Conservation (phyloP, 805 yeast species). For the Saccharomyces kudriavzevii region DNA sequence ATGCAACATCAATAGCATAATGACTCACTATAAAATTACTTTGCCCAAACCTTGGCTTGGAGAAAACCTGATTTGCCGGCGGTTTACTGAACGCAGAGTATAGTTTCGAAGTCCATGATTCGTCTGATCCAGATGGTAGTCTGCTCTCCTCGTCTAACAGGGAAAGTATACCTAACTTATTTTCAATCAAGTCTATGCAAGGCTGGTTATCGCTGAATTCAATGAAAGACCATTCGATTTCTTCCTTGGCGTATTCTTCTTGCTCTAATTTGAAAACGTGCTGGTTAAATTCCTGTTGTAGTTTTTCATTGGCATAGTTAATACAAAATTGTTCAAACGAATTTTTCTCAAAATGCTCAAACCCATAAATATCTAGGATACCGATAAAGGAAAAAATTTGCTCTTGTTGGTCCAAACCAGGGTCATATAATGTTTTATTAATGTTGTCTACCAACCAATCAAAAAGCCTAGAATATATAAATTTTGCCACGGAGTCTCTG, state of each 20-base stretch:
- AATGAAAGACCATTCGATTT: conserved; percentile 94
- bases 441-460: conserved; percentile 91
- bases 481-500: conserved; percentile 92
- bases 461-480: conserved; percentile 81
- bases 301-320: conserved; percentile 93
- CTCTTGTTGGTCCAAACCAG: conserved; percentile 41
- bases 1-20: conserved; percentile 89
- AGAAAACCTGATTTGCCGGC: conserved; percentile 69
- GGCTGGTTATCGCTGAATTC: conserved; percentile 97
- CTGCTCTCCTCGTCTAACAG: conserved; percentile 92
- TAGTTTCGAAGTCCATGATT: conserved; percentile 85
- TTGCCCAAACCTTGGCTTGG: conserved; percentile 92
- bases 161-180: conserved; percentile 77
- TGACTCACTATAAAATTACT: conserved; percentile 84
- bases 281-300: conserved; percentile 95
- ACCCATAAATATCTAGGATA: conserved; percentile 94
- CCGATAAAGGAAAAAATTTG: conserved; percentile 75
- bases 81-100: conserved; percentile 76
- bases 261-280: conserved; percentile 96
- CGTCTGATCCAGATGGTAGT: conserved; percentile 87
- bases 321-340: conserved; percentile 97
- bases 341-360: conserved; percentile 89
- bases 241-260: conserved; percentile 86
- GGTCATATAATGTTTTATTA: conserved; percentile 71
- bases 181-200: conserved; percentile 86